Base-by-base conservation (phyloP, 805 yeast genomes). In the Candida golubevii region DNA sequence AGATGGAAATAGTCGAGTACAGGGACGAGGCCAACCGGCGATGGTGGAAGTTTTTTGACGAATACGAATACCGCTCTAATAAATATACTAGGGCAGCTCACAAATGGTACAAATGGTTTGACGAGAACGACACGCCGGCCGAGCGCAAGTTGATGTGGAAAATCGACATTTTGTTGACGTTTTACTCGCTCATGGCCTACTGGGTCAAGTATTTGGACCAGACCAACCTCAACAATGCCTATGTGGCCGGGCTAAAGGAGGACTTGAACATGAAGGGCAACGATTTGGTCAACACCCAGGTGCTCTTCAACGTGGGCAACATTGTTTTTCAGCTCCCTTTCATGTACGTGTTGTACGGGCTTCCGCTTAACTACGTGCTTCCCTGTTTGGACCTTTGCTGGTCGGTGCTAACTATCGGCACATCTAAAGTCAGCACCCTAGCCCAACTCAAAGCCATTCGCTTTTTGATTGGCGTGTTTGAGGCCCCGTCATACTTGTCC, bases 1-100 rank as follows among this genome's bases (percentile, higher is more conserved):
- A 31, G 2, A 23, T 42, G 14, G 44, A 28, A n/a, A 23, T 41
- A 18, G 36, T 56, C 34, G 80, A 76, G 53, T 72, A 69, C 54
- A 62, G 81, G 49, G 82, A 78, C 54, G 82, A 77, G 56, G 78
- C 79, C 8, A 56, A 72, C 48, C 65, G 80, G 39, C 66, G 71
- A 31, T 77, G 80, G 77, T 74, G 66, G 65, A 67, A 66, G 27
- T 75, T 63, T 46, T 76, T 75, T 48, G 67, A 63, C 45, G 67
- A 63, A 47, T 63, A 57, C 43, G 67, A 63, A 42, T 62, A 63
- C 47, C 44, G 67, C 15, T 37, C 45, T 33, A 56, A 55, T 31
- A 51, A 48, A 35, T 31, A 44, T 12, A 53, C 51, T 13, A 44
- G 59, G 4, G 38, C 39, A 23, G 41, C 37, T 34, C 63, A 50